Conservation (phyloP, 768 basidiomycete species). For the Stropharia rugosoannulata region DNA sequence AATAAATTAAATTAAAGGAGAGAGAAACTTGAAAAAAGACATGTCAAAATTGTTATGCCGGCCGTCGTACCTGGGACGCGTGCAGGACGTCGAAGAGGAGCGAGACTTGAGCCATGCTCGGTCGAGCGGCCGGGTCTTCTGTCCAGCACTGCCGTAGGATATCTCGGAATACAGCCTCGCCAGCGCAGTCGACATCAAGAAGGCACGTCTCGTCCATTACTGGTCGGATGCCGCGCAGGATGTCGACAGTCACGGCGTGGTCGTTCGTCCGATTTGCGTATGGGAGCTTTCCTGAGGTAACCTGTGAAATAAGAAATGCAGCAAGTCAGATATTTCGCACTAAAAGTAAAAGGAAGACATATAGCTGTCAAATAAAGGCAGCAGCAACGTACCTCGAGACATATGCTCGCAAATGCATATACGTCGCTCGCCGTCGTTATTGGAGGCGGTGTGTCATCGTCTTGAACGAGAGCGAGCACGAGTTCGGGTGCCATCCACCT, state of each 20-base stretch:
- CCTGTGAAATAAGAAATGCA: conserved; percentile 25
- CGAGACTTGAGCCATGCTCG: conserved; percentile 41
- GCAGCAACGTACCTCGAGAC: conserved; percentile 41
- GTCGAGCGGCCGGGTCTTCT: conserved; percentile 33
- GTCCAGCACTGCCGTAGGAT: conserved; percentile 48
- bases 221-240: conserved; percentile 50
- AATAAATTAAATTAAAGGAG: too few species aligned
- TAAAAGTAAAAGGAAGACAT: neutral
- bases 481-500: conserved; percentile 63
- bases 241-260: conserved; percentile 54
- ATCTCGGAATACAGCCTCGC: conserved; percentile 40
- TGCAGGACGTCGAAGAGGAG: conserved; percentile 27
- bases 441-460: conserved; percentile 37
- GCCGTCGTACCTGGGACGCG: conserved; percentile 6
- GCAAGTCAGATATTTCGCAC: neutral
- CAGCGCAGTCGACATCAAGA: conserved; percentile 22
- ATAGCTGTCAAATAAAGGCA: neutral
- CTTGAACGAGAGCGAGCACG: conserved; percentile 47
- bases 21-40: neutral
- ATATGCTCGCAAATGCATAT: conserved; percentile 60
- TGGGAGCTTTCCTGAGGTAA: conserved; percentile 50
- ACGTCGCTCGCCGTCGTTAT: conserved; percentile 56
- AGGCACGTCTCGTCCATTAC: conserved; percentile 30
- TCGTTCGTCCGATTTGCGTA: conserved; percentile 55
- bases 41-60: neutral